Evolutionary conservation across 805 yeast genomes (phyloP).

Genomic region (Candida qinlingensis): DNA sequence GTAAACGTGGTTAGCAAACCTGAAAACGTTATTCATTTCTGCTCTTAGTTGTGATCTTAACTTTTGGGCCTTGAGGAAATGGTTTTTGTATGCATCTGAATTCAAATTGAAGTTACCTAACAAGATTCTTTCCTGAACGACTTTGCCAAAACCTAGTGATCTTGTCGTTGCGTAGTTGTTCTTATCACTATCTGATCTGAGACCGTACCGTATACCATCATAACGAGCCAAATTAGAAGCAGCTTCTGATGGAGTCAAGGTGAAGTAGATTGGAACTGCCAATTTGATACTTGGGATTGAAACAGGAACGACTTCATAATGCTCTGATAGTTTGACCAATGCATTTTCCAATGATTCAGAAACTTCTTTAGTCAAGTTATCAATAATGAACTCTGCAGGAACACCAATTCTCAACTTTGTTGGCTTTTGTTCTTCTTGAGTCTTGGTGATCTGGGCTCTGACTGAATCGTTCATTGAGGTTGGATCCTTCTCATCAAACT

Average conservation of each 20-base stretch:
- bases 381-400: slow-evolving; percentile 58
- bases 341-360: slow-evolving; percentile 41
- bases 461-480: slow-evolving; percentile 45
- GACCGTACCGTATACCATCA: slow-evolving; percentile 88
- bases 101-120: slow-evolving; percentile 85
- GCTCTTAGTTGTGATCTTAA: slow-evolving; percentile 54
- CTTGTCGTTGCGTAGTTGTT: slow-evolving; percentile 57
- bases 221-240: slow-evolving; percentile 85
- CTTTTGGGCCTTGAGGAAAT: slow-evolving; percentile 69
- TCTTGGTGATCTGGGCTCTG: slow-evolving; percentile 24
- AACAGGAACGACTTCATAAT: slow-evolving; percentile 50
- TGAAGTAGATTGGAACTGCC: slow-evolving; percentile 77
- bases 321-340: slow-evolving; percentile 36
- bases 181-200: slow-evolving; percentile 35
- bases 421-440: not conserved
- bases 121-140: slow-evolving; percentile 76
- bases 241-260: slow-evolving; percentile 90
- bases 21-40: slow-evolving; percentile 65
- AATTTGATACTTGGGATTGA: slow-evolving; percentile 64
- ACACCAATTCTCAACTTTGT: slow-evolving; percentile 56
- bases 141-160: slow-evolving; percentile 64
- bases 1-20: slow-evolving; percentile 38
- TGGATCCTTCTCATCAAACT: slow-evolving; percentile 71
- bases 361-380: slow-evolving; percentile 45
- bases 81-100: slow-evolving; percentile 62